These are phyloP conservation scores for Monilinia laxa DNA, from an alignment of 2,329 filamentous ascomycete species.

Conservation along the genomic window DNA sequence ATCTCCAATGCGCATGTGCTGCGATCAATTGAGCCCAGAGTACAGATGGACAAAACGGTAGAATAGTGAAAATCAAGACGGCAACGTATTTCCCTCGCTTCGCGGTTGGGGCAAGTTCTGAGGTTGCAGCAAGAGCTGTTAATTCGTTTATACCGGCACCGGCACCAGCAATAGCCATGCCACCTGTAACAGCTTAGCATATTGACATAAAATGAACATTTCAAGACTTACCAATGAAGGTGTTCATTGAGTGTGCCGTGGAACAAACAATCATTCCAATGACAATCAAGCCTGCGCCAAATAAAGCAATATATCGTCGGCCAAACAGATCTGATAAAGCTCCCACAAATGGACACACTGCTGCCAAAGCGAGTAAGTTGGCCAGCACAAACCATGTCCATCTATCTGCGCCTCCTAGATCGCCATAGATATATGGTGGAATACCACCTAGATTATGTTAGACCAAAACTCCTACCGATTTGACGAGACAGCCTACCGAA, in stretches of 20 bases:
- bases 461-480: background rate
- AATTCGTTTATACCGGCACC: slow-evolving; percentile 65
- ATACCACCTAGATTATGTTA: slow-evolving; percentile 43
- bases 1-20: slow-evolving; percentile 51
- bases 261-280: slow-evolving; percentile 60
- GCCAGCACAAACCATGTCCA: slow-evolving; percentile 44
- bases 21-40: slow-evolving; percentile 59
- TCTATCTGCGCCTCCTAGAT: slow-evolving; percentile 53
- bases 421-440: slow-evolving; percentile 55
- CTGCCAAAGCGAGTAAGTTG: slow-evolving; percentile 56
- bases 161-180: slow-evolving; percentile 56
- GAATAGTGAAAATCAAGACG: slow-evolving; percentile 57
- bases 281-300: slow-evolving; percentile 54
- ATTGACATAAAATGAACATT: too few species aligned
- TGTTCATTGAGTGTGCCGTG: slow-evolving; percentile 58
- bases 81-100: slow-evolving; percentile 63
- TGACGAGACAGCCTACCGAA: slow-evolving; percentile 42
- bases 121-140: slow-evolving; percentile 65
- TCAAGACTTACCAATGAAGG: slow-evolving; percentile 54
- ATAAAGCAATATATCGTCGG: slow-evolving; percentile 57
- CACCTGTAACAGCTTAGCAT: slow-evolving; percentile 41
- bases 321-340: slow-evolving; percentile 63
- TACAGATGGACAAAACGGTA: slow-evolving; percentile 61
- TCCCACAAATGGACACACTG: slow-evolving; percentile 64
- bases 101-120: slow-evolving; percentile 64